Conservation (phyloP, 106 monocot species). For the Hemerocallis citrina region DNA sequence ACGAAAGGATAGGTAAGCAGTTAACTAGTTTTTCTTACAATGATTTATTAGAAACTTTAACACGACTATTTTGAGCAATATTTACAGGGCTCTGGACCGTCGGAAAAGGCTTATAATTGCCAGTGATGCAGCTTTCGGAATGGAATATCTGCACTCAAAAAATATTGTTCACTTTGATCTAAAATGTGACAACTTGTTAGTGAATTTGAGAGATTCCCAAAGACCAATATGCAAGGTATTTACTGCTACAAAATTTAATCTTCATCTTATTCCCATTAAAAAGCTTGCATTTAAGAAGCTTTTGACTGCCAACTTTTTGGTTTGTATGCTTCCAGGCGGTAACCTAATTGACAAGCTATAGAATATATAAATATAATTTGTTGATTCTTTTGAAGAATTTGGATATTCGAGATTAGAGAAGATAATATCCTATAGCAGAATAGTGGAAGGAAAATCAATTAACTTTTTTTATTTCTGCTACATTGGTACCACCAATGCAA, state of each 20-base stretch:
- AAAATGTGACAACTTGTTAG: slow-evolving; percentile 94
- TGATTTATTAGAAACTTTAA: neutral
- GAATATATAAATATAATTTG: no score
- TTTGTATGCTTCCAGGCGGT: neutral
- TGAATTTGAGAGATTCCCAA: slow-evolving; percentile 82
- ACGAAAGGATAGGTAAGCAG: slow-evolving; percentile 61
- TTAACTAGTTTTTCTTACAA: neutral
- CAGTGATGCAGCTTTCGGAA: slow-evolving; percentile 97
- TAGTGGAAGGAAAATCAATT: no score
- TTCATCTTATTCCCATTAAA: neutral
- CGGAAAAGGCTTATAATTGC: slow-evolving; percentile 86
- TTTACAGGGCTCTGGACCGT: slow-evolving; percentile 59
- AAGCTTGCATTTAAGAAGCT: neutral
- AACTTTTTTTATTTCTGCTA: no score
- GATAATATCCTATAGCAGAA: no score
- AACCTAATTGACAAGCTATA: no score
- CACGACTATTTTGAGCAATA: slow-evolving; percentile 1
- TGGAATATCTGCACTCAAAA: slow-evolving; percentile 97
- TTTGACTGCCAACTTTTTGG: neutral
- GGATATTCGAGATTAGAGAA: no score
- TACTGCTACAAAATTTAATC: neutral
- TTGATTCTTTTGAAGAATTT: no score
- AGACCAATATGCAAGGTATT: slow-evolving; percentile 97
- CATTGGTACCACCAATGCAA: no score
- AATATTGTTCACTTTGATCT: slow-evolving; percentile 96